Conservation (phyloP, 2,329 filamentous ascomycete genomes). For the Cladosporium sp. region DNA sequence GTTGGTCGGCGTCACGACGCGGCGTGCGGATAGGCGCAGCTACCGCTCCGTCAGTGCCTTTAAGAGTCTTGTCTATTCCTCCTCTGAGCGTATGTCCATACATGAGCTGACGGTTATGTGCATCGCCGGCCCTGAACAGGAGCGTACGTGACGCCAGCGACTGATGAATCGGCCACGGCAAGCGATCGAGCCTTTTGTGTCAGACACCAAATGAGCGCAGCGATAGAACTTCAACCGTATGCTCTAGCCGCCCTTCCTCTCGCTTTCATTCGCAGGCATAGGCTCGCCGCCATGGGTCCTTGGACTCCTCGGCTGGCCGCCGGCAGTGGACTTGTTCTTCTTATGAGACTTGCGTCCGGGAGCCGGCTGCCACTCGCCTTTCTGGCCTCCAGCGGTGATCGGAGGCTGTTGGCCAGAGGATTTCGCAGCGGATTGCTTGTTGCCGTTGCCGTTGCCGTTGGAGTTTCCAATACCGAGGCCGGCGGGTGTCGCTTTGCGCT, state of each 20-base stretch:
- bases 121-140: no score
- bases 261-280: conserved; percentile 37
- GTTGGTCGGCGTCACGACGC: no score
- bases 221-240: background rate
- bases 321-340: conserved; percentile 29
- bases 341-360: conserved; percentile 26
- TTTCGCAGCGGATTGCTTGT: background rate
- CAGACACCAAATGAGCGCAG: background rate
- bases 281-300: conserved; percentile 35
- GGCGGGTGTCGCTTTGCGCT: conserved; percentile 21
- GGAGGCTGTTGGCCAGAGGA: background rate
- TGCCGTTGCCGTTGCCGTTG: background rate
- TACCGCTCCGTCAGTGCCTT: no score
- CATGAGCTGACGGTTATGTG: no score
- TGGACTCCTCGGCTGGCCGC: conserved; percentile 32
- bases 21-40: no score
- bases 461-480: conserved; percentile 3
- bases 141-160: no score
- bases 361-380: conserved; percentile 26
- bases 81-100: no score
- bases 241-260: conserved; percentile 39
- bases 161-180: no score
- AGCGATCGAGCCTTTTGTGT: no score
- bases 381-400: background rate
- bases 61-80: no score